phyloP scores from a whole-genome alignment of 106 monocot genomes.

The Dendrobium catenatum region DNA sequence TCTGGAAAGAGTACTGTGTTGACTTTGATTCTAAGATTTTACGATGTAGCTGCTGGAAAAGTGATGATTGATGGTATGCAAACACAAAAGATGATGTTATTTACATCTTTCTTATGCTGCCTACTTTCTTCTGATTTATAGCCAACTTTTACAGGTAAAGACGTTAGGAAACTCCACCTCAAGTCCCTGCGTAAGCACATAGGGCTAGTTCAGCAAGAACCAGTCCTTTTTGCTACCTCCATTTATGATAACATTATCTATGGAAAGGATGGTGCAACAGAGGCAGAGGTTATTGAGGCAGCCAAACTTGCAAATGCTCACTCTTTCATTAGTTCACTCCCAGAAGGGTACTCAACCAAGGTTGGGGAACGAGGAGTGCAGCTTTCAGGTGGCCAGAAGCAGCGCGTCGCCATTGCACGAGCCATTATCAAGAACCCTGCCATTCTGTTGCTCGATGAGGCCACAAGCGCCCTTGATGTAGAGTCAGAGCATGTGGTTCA shows the following conservation, averaged over 20 bases:
- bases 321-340: conserved; percentile 78
- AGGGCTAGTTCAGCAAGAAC: conserved; percentile 91
- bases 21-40: conserved; percentile 49
- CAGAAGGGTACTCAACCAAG: conserved; percentile 74
- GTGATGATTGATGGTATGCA: conserved; percentile 58
- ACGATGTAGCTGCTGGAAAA: conserved; percentile 46
- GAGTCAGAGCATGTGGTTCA: conserved; percentile 72
- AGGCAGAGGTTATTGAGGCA: conserved; percentile 73
- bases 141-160: conserved; percentile 45
- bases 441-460: conserved; percentile 67
- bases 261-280: conserved; percentile 73
- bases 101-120: background rate
- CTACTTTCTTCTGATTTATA: background rate
- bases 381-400: conserved; percentile 60
- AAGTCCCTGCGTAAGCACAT: conserved; percentile 76
- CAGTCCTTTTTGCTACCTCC: conserved; percentile 75
- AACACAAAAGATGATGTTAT: background rate
- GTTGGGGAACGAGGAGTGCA: conserved; percentile 71
- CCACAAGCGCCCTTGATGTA: conserved; percentile 60
- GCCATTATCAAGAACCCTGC: conserved; percentile 64
- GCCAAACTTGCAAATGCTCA: conserved; percentile 93
- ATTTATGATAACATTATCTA: conserved; percentile 88
- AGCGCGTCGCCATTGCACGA: conserved; percentile 65
- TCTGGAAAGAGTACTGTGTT: conserved; percentile 69
- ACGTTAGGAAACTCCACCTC: conserved; percentile 63